Base-by-base conservation (phyloP, 805 yeast genomes). In the Myxozyma neglecta region DNA sequence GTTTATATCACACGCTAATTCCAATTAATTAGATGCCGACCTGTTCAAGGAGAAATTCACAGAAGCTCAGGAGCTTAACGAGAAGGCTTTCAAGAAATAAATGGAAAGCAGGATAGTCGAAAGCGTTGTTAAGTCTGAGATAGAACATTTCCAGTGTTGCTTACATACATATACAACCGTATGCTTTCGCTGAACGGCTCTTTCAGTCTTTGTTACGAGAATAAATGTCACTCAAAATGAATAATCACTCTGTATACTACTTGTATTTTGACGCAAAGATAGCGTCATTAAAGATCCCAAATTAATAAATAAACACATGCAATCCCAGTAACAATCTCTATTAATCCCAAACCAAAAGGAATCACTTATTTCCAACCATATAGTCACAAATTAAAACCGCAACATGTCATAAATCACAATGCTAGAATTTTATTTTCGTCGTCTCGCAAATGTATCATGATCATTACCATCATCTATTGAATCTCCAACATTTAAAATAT, bases 41-140 rank as follows among this genome's bases (percentile, higher is more conserved):
- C 85, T 88, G 74, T 94, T 94, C 83, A 94, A 94, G 81, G 93
- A 88, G 75, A 86, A 86, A 76, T 94, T 94, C 72, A 96, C 86
- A 77, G 82, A 83, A 72, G 96, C 97, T 67, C 91, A 89, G 80
- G 81, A 80, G 67, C 69, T 77, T 56, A 88, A 89, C 81, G 83
- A 85, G 77, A 74, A 75, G 40, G 68, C 62, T 9, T 54, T 64
- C 43, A 48, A 45, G 56, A 63, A 63, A 50, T 58, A 62, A 43
- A 48, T 3, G n/a, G 16, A n/a, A 20, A 42, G 46, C 5, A 39
- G n/a, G 42, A 11, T 39, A 24, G 5, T 24, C 4, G 29, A 24
- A 24, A 24, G 29, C 29, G 29, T 5, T 24, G 29, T 24, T 5
- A 24, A 24, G 29, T 24, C 29, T 24, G 29, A 24, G 5, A 24